Percentiles rank a stretch among this genome's conserved stretches.
phyloP scores from a whole-genome alignment of 2,329 filamentous ascomycete species.

The Fusarium keratoplasticum region DNA sequence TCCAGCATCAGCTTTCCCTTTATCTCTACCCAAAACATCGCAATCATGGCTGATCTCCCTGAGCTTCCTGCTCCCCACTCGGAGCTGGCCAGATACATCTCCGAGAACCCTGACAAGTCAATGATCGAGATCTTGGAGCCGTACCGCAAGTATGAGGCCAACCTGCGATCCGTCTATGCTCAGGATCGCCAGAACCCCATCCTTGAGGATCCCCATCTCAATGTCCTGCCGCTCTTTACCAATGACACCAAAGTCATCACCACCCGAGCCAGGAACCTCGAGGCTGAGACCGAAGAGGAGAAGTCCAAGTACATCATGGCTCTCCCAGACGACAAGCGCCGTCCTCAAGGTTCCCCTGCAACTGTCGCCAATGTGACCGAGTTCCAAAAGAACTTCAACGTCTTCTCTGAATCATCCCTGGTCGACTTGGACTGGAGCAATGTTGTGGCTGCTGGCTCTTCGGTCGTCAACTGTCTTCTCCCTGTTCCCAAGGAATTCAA shows the following conservation, averaged over 20 bases:
- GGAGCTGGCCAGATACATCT: conserved; percentile 65
- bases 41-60: conserved; percentile 54
- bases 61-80: conserved; percentile 59
- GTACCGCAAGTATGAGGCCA: conserved; percentile 75
- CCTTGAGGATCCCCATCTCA: conserved; percentile 68
- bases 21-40: background rate
- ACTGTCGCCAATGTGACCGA: conserved; percentile 75
- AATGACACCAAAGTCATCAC: conserved; percentile 67
- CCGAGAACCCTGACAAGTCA: conserved; percentile 62
- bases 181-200: conserved; percentile 72
- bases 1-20: background rate
- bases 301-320: conserved; percentile 77
- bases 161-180: conserved; percentile 75
- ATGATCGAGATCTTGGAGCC: conserved; percentile 71
- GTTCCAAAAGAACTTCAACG: conserved; percentile 81
- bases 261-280: conserved; percentile 70
- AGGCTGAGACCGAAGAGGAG: conserved; percentile 68
- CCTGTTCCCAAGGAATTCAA: conserved; percentile 74
- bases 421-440: conserved; percentile 84
- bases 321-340: conserved; percentile 71
- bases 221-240: conserved; percentile 75
- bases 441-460: conserved; percentile 83
- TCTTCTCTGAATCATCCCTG: conserved; percentile 85
- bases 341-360: conserved; percentile 71
- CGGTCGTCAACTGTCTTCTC: conserved; percentile 82